Conservation (phyloP, 106 monocot genomes). For the Agapanthus africanus region DNA sequence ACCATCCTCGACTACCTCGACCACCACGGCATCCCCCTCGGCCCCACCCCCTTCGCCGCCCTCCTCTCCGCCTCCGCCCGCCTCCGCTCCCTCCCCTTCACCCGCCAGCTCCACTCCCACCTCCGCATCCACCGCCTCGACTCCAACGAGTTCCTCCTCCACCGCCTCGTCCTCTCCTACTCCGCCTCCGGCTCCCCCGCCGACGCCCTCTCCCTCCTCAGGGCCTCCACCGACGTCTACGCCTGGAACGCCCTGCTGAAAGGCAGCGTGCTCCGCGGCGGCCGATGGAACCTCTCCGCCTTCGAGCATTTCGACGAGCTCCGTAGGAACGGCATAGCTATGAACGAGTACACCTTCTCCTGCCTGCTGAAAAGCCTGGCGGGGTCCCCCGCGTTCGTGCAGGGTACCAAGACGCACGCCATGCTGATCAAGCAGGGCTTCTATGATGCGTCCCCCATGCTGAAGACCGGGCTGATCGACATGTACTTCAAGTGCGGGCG, state of each 20-base stretch:
- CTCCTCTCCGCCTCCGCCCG: slow-evolving; percentile 70
- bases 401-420: slow-evolving; percentile 60
- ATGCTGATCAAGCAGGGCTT: slow-evolving; percentile 62
- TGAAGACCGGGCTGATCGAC: slow-evolving; percentile 64
- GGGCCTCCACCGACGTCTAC: slow-evolving; percentile 19
- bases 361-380: slow-evolving; percentile 79
- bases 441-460: slow-evolving; percentile 17
- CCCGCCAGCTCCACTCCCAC: slow-evolving; percentile 61
- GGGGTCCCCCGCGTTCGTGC: slow-evolving; percentile 42
- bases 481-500: slow-evolving; percentile 87
- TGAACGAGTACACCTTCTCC: slow-evolving; percentile 66
- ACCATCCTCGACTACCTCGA: slow-evolving; percentile 82
- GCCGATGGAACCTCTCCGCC: slow-evolving; percentile 29
- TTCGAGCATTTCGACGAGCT: slow-evolving; percentile 42
- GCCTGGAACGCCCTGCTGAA: slow-evolving; percentile 76
- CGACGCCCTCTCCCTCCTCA: slow-evolving; percentile 38
- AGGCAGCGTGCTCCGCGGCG: slow-evolving; percentile 35
- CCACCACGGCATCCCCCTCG: slow-evolving; percentile 58
- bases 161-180: slow-evolving; percentile 68
- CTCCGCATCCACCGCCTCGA: slow-evolving; percentile 46
- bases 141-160: slow-evolving; percentile 52
- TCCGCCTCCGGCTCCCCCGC: slow-evolving; percentile 40
- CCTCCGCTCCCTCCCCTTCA: slow-evolving; percentile 17
- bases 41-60: slow-evolving; percentile 67
- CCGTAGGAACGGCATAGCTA: slow-evolving; percentile 45